These are phyloP conservation scores for Daldinia sp. DNA, from an alignment of 2,329 filamentous ascomycete genomes.

Conservation along the genomic window DNA sequence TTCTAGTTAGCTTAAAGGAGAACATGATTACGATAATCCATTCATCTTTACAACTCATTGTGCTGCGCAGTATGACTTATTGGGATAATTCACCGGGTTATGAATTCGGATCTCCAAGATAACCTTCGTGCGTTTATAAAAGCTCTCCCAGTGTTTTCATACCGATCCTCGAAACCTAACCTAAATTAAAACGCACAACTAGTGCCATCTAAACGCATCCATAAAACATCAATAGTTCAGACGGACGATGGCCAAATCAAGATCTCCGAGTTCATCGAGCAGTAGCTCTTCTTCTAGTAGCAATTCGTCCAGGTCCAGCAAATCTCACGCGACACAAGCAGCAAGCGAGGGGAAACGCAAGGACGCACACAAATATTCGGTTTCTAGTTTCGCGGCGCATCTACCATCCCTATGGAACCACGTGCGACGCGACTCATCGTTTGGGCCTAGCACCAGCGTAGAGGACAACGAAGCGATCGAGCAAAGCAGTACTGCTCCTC, in stretches of 20 bases:
- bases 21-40: too few relatives aligned
- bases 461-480: not conserved
- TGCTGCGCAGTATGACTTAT: too few relatives aligned
- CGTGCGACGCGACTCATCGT: not conserved
- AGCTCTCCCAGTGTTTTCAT: not conserved
- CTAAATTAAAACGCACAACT: not conserved
- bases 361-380: slow-evolving; percentile 1
- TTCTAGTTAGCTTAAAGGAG: too few relatives aligned
- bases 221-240: not conserved
- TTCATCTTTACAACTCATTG: too few relatives aligned
- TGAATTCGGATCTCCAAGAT: too few relatives aligned
- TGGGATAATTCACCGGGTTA: too few relatives aligned
- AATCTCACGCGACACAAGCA: not conserved
- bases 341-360: not conserved
- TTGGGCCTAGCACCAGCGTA: not conserved
- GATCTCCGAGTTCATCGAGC: slow-evolving; percentile 4
- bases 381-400: not conserved
- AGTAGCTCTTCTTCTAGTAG: slow-evolving; percentile 29
- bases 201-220: not conserved
- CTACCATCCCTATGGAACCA: slow-evolving; percentile 3
- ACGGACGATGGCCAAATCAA: slow-evolving; percentile 17
- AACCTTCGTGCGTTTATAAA: too few relatives aligned
- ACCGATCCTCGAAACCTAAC: not conserved
- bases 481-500: not conserved
- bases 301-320: slow-evolving; percentile 24